Evolutionary conservation across 2,329 filamentous ascomycete species (phyloP), one percentile per base, ranked within the genome.

Genomic region (Pseudopithomyces chartarum): DNA sequence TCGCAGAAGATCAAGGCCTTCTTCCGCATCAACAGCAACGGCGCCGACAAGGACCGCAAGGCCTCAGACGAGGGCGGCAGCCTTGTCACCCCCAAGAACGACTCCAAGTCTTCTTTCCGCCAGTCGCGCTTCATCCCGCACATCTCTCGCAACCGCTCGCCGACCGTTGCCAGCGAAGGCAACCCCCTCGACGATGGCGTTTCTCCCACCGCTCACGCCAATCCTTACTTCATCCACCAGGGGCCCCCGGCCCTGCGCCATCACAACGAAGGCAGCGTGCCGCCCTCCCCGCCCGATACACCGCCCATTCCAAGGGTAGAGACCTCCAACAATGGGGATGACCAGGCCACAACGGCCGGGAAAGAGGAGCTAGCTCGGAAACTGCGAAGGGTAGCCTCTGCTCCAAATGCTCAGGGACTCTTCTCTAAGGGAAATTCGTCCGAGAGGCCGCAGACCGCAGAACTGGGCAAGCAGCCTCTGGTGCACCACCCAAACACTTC

Each of bases 151-250:
- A 92, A 94, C 73, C 88, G 94, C 69, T 96, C 92, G 34, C 89
- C 90, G 58, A 98, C 94, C 23, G 91, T 96, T 55, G 91, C 91
- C 65, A 97, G 92, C 78, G 94, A 97, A 78, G 93, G 93, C 66
- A 92, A 97, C 73, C 86, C 89, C 56, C 84, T 97, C 63, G 94
- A 97, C 66, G 93, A 97, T 76, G 83, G 86, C 59, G 84, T 96
- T 70, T 97, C 93, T 71, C 95, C 95, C 23, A 98, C 92, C 4
- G 94, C 93, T 50, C 88, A 94, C 72, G 94, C 92, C 62, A 99
- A 99, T 75, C 95, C 95, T 17, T 99, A 99, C 79, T 99, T 98
- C 77, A 90, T 88, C 64, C 95, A 98, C 75, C 95, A 99, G 79
- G 95, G 95, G 55, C 92, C 92, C 67, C 95, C 95, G 3, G 91